Evolutionary conservation across 1,284 basidiomycete genomes (phyloP).

Genomic region (Boletellus deceptivus): DNA sequence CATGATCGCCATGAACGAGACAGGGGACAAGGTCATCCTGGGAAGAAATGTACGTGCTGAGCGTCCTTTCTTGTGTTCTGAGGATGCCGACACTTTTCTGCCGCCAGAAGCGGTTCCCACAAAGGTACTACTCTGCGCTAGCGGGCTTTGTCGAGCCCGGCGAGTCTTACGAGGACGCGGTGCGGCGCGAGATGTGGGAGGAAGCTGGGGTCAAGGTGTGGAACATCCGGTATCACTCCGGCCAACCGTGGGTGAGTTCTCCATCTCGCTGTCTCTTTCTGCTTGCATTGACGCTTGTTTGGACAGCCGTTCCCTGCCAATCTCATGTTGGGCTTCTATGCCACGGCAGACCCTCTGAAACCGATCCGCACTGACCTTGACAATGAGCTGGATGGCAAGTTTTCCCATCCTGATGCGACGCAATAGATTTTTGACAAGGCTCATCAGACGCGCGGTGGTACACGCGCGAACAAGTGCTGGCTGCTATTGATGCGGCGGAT

Average conservation of each 20-base stretch:
- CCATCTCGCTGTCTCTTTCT: background rate
- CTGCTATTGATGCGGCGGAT: slow-evolving; percentile 58
- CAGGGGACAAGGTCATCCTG: slow-evolving; percentile 79
- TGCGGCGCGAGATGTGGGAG: slow-evolving; percentile 91
- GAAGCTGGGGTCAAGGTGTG: slow-evolving; percentile 89
- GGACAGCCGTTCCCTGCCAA: slow-evolving; percentile 82
- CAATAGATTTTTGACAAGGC: too few relatives aligned
- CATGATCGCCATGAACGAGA: slow-evolving; percentile 81
- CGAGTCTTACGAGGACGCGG: slow-evolving; percentile 95
- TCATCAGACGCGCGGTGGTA: slow-evolving; percentile 84
- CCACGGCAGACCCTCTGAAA: slow-evolving; percentile 68
- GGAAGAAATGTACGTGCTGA: slow-evolving; percentile 71
- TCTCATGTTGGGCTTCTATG: slow-evolving; percentile 90
- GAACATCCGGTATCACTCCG: slow-evolving; percentile 84
- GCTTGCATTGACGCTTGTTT: slow-evolving; percentile 1
- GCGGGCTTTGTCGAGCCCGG: slow-evolving; percentile 93
- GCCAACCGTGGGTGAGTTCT: slow-evolving; percentile 74
- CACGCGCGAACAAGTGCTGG: slow-evolving; percentile 69
- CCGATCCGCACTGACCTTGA: slow-evolving; percentile 87
- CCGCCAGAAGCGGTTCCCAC: slow-evolving; percentile 62
- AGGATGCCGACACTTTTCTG: background rate
- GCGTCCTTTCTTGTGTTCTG: background rate
- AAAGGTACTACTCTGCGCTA: slow-evolving; percentile 80
- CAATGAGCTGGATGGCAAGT: slow-evolving; percentile 86
- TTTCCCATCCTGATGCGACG: too few relatives aligned